Evolutionary conservation across 192 early-diverging fungal genomes (phyloP), one percentile per base, ranked within the genome.

Genomic region (Rhizophagus clarus): DNA sequence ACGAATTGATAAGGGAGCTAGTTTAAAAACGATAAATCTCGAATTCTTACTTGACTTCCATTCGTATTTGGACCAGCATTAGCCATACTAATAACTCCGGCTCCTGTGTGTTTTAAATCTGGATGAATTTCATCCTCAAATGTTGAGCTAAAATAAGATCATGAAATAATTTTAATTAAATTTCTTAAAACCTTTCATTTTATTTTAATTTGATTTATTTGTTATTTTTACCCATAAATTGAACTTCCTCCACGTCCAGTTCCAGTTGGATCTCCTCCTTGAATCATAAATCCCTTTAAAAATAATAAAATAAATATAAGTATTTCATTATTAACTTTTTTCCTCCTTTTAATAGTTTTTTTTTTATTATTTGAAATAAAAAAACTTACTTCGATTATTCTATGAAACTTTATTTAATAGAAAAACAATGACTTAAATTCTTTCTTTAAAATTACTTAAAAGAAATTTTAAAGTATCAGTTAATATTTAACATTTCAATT

Each of bases 231-330:
- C 93, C 94, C 96, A 80, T 95, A 97, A 70, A 97, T 96, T 68
- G 90, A 91, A 24, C 83, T 72, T 24, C 98, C 97, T 40, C 97
- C 97, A 32, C 92, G 88, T 17, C 97, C 97, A 15, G 95, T 99
- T 29, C 93, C 96, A 3, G 97, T 98, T 28, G 97, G 98, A 84
- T 99, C 97, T 67, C 96, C 95, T 66, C 96, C 97, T 89, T 99
- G 98, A 45, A 99, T 91, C 95, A 99, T 97, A 84, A 98, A 99
- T 83, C 98, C 94, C 90, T 90, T 70, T 24, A 26, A 74, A 31
- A 32, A 22, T 2, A 24, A 74, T 63, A 37, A 32, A 45, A 34
- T 56, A 28, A 37, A 31, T 28, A 28, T 2, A 71, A 32, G 37
- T 24, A 11, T 24, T 61, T 79, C 28, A n/a, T 34, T 72, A 29